Conservation (phyloP, 23 red algal genomes). For the Chondrus crispus region DNA sequence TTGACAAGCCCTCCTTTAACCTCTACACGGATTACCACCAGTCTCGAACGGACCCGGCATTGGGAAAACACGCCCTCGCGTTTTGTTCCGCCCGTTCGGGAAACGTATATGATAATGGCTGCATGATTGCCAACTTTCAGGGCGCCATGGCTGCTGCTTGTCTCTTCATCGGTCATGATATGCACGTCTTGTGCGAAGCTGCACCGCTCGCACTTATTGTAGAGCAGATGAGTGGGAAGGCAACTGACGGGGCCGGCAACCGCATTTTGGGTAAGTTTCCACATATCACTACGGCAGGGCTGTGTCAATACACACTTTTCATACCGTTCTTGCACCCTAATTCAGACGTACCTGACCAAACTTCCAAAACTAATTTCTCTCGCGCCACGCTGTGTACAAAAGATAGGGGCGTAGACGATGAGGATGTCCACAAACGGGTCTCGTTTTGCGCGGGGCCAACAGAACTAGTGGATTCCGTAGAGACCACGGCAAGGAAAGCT, state of each 20-base stretch:
- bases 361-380: too few species aligned
- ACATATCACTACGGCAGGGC: too few species aligned
- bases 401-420: constrained; percentile 19
- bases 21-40: constrained; percentile 20
- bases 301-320: too few species aligned
- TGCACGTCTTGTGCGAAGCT: constrained; percentile 77
- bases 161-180: constrained; percentile 49
- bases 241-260: constrained; percentile 44
- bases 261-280: constrained; percentile 79
- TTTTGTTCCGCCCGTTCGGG: neutral
- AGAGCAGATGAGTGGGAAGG: constrained; percentile 77
- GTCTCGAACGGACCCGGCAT: neutral
- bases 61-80: neutral
- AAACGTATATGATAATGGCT: constrained; percentile 42
- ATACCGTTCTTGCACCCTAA: too few species aligned
- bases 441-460: constrained; percentile 54
- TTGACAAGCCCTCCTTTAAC: neutral
- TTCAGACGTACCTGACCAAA: too few species aligned
- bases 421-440: constrained; percentile 26
- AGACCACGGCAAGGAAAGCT: too few species aligned
- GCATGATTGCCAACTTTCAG: constrained; percentile 67
- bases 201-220: constrained; percentile 72
- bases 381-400: neutral
- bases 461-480: constrained; percentile 40
- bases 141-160: constrained; percentile 39